These are phyloP conservation scores for Astrothelium macrocarpum DNA, from an alignment of 495 filamentous ascomycete species.

Conservation along the genomic window DNA sequence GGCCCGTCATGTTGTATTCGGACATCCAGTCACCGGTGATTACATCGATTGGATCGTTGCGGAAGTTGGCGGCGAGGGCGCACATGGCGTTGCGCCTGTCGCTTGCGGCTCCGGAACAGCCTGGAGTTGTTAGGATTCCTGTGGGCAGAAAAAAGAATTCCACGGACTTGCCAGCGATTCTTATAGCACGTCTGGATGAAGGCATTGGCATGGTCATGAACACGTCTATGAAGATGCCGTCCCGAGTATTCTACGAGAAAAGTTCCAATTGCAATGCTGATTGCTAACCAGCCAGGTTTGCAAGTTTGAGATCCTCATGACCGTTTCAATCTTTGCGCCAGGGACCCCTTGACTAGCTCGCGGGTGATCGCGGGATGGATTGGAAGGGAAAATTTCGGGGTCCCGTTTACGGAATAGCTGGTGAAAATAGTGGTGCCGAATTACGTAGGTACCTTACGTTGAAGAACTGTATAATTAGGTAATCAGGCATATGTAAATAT, in stretches of 20 bases:
- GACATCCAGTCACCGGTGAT: constrained; percentile 51
- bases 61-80: constrained; percentile 40
- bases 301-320: no score
- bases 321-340: no score
- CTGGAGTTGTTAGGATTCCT: constrained; percentile 9
- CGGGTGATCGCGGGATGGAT: not conserved
- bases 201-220: not conserved
- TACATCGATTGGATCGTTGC: constrained; percentile 45
- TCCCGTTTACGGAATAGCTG: not conserved
- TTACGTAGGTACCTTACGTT: no score
- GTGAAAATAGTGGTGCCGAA: no score
- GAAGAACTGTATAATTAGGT: no score
- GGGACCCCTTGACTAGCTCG: no score
- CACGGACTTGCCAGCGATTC: not conserved
- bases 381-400: not conserved
- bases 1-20: constrained; percentile 45
- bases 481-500: no score
- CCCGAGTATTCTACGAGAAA: no score
- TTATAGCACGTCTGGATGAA: not conserved
- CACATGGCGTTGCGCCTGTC: constrained; percentile 49
- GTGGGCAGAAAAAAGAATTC: not conserved
- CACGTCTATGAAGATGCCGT: not conserved
- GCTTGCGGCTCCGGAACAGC: constrained; percentile 43
- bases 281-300: no score
- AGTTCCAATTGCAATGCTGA: no score